Evolutionary conservation across 108 stramenopile genomes (phyloP).

Genomic region (Discostella stelligeroides): DNA sequence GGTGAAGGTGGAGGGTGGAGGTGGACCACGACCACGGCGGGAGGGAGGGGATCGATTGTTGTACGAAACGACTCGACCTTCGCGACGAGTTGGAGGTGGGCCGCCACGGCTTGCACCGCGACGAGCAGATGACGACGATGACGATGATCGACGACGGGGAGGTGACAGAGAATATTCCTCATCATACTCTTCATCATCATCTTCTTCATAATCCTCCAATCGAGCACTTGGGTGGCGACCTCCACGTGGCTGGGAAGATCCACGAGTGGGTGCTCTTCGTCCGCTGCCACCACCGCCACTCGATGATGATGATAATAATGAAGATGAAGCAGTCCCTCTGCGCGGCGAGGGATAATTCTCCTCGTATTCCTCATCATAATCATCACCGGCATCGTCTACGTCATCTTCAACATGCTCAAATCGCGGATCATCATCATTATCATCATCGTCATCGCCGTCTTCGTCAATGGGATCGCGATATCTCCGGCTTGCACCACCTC

Average conservation of each 20-base stretch:
- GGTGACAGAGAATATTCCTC: slow-evolving; percentile 14
- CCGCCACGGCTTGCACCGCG: slow-evolving; percentile 18
- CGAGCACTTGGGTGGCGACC: slow-evolving; percentile 5
- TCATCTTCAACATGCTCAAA: slow-evolving; percentile 36
- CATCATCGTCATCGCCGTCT: slow-evolving; percentile 37
- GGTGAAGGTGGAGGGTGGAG: slow-evolving; percentile 68
- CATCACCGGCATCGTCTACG: slow-evolving; percentile 48
- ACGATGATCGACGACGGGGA: slow-evolving; percentile 2
- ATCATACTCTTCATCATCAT: slow-evolving; percentile 19
- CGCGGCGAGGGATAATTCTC: slow-evolving; percentile 33
- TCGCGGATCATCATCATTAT: slow-evolving; percentile 39
- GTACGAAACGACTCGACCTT: slow-evolving; percentile 63
- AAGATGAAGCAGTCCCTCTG: slow-evolving; percentile 23
- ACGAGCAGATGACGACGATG: slow-evolving; percentile 8
- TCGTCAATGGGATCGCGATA: slow-evolving; percentile 41
- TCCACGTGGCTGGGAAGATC: slow-evolving; percentile 4
- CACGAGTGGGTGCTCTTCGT: slow-evolving; percentile 10
- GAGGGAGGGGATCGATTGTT: slow-evolving; percentile 17
- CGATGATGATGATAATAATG: too few species aligned
- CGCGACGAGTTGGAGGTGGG: slow-evolving; percentile 25
- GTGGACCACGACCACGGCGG: slow-evolving; percentile 49
- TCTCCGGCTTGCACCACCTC: slow-evolving; percentile 33
- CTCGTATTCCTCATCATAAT: slow-evolving; percentile 40
- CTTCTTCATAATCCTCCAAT: slow-evolving; percentile 5
- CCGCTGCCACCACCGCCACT: slow-evolving; percentile 1